Percentiles rank a stretch among this genome's conserved stretches.
Evolutionary conservation across 2,329 filamentous ascomycete genomes (phyloP).

Genomic region (Penicillium fuscoglaucum): DNA sequence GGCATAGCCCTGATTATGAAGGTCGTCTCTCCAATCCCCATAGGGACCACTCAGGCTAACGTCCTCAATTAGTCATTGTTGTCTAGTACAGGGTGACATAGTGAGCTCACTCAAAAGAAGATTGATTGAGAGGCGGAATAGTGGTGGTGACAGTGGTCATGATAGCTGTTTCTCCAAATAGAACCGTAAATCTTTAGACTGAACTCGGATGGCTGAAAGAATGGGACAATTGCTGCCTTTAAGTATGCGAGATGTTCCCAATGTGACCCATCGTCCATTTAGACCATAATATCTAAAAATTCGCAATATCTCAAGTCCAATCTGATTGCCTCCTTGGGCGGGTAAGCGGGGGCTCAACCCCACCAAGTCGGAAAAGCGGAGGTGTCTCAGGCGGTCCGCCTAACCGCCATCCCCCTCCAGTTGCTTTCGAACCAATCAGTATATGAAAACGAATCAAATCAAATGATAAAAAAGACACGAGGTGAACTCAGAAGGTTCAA

Average conservation of each 20-base stretch:
- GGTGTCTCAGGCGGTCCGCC: not conserved
- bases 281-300: not conserved
- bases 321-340: not conserved
- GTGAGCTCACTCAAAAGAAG: not conserved
- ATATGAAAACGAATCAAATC: not conserved
- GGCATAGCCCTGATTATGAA: conserved; percentile 18
- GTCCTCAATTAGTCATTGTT: not conserved
- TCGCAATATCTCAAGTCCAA: not conserved
- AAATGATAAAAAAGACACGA: not conserved
- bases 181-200: not conserved
- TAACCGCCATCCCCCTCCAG: not conserved
- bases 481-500: not conserved
- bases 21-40: conserved; percentile 23
- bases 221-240: not conserved
- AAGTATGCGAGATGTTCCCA: not conserved
- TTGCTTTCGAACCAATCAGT: not conserved
- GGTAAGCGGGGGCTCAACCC: not conserved
- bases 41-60: not conserved
- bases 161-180: not conserved
- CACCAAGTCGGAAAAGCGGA: not conserved
- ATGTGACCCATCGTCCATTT: not conserved
- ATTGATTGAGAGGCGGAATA: not conserved
- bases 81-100: too few relatives aligned
- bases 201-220: not conserved
- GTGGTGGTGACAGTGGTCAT: not conserved